Conservation (phyloP, 1,284 basidiomycete genomes). For the Exobasidium rhododendri region DNA sequence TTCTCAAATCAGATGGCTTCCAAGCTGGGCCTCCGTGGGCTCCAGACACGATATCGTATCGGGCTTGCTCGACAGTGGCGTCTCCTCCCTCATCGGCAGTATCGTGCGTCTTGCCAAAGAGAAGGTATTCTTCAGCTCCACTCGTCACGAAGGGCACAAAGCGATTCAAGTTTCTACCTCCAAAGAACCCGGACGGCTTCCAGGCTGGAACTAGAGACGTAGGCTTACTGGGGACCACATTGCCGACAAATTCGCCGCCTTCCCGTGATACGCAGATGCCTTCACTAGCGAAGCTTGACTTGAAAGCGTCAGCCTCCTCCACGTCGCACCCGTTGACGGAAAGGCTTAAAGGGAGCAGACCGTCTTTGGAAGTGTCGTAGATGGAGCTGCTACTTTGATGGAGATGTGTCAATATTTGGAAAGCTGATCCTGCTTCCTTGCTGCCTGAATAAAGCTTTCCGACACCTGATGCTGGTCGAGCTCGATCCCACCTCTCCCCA, state of each 20-base stretch:
- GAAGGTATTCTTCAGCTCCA: slow-evolving; percentile 68
- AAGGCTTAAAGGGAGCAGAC: not conserved
- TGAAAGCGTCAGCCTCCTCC: not conserved
- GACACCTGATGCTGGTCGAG: not conserved
- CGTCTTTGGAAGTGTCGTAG: not conserved
- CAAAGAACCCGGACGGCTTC: slow-evolving; percentile 7
- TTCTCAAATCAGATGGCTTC: slow-evolving; percentile 68
- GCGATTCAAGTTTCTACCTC: slow-evolving; percentile 64
- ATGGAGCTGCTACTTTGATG: not conserved
- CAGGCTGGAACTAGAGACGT: slow-evolving; percentile 4
- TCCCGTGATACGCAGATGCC: not conserved
- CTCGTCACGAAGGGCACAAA: slow-evolving; percentile 80
- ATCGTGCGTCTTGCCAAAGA: slow-evolving; percentile 32
- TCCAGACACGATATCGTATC: slow-evolving; percentile 64
- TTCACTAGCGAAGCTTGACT: not conserved
- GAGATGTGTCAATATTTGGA: not conserved
- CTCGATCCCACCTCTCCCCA: not conserved
- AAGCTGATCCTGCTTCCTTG: not conserved
- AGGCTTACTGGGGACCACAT: not conserved
- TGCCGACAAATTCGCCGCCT: not conserved
- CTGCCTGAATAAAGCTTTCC: not conserved
- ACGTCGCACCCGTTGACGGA: not conserved
- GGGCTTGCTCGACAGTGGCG: slow-evolving; percentile 57
- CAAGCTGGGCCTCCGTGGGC: slow-evolving; percentile 61
- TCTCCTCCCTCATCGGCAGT: slow-evolving; percentile 59